Evolutionary conservation across 106 monocot species (phyloP).

Genomic region (Dioscorea dumetorum): DNA sequence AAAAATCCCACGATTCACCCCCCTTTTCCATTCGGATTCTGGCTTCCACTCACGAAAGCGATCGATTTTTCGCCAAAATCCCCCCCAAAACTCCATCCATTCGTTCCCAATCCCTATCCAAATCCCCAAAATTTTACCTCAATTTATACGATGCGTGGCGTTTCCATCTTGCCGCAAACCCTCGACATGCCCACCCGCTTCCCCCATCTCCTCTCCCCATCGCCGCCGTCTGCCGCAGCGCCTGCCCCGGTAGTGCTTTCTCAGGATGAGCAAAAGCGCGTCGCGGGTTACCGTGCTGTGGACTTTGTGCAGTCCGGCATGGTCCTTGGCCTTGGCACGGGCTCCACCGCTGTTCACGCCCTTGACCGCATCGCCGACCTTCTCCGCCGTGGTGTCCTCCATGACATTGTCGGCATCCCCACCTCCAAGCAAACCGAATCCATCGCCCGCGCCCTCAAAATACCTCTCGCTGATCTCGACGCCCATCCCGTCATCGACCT

Average conservation of each 20-base stretch:
- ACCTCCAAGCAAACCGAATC: constrained; percentile 64
- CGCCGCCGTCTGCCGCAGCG: not conserved
- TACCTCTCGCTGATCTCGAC: constrained; percentile 57
- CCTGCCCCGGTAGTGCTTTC: not conserved
- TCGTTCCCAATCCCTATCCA: too few species aligned
- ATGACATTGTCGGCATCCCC: constrained; percentile 67
- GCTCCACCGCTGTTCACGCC: constrained; percentile 78
- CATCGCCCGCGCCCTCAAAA: constrained; percentile 46
- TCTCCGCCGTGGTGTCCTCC: constrained; percentile 43
- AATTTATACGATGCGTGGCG: too few species aligned
- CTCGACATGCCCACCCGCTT: too few species aligned
- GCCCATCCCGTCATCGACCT: constrained; percentile 54
- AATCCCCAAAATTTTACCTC: too few species aligned
- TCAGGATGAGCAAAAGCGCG: constrained; percentile 73
- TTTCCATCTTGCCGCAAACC: too few species aligned
- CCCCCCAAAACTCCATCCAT: too few species aligned
- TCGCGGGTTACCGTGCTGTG: constrained; percentile 68
- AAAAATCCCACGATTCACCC: too few species aligned
- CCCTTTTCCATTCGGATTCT: too few species aligned
- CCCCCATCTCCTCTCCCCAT: too few species aligned
- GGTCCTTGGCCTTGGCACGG: constrained; percentile 83
- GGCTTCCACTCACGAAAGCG: too few species aligned
- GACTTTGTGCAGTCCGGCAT: constrained; percentile 66
- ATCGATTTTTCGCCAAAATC: too few species aligned
- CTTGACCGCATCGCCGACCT: constrained; percentile 71